A percentile compares a stretch with the other conserved stretches of the same genome.
These are phyloP conservation scores for Cladophialophora exuberans DNA, from an alignment of 2,329 filamentous ascomycete species.

Conservation along the genomic window DNA sequence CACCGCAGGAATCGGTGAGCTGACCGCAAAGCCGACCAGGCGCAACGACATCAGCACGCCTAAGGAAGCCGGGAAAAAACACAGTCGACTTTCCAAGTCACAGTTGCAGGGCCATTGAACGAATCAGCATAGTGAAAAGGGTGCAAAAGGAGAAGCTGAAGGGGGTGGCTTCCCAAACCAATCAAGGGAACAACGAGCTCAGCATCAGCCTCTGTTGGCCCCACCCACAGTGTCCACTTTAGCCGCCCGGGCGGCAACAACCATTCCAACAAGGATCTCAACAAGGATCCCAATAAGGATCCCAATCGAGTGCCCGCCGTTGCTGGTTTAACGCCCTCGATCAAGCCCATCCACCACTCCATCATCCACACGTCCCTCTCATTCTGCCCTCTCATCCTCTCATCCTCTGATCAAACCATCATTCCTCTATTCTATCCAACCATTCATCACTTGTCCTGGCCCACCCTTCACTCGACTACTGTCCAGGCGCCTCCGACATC, in stretches of 20 bases:
- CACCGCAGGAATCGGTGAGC: conserved; percentile 9
- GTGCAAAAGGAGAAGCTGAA: conserved; percentile 13
- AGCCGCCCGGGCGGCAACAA: conserved; percentile 29
- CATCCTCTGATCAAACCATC: background rate
- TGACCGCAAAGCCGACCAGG: conserved; percentile 16
- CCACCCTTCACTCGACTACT: conserved; percentile 12
- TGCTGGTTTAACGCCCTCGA: conserved; percentile 27
- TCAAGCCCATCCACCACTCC: conserved; percentile 10
- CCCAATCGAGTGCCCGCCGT: too few relatives aligned
- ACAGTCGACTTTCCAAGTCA: conserved; percentile 16
- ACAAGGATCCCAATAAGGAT: too few relatives aligned
- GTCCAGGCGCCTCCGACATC: conserved; percentile 23
- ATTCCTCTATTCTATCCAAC: conserved; percentile 15
- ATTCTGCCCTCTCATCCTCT: conserved; percentile 11
- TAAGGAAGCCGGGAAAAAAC: conserved; percentile 5
- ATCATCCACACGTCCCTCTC: conserved; percentile 13
- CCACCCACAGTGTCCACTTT: conserved; percentile 16
- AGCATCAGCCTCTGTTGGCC: background rate
- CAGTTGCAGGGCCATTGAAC: conserved; percentile 17
- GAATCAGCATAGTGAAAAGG: conserved; percentile 19
- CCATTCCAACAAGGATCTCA: too few relatives aligned
- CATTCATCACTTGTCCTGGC: conserved; percentile 12
- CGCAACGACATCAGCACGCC: conserved; percentile 8
- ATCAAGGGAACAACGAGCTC: conserved; percentile 1
- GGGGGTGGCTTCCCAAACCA: background rate